phyloP scores from a whole-genome alignment of 2,329 filamentous ascomycete species.

The Penicillium sp. region DNA sequence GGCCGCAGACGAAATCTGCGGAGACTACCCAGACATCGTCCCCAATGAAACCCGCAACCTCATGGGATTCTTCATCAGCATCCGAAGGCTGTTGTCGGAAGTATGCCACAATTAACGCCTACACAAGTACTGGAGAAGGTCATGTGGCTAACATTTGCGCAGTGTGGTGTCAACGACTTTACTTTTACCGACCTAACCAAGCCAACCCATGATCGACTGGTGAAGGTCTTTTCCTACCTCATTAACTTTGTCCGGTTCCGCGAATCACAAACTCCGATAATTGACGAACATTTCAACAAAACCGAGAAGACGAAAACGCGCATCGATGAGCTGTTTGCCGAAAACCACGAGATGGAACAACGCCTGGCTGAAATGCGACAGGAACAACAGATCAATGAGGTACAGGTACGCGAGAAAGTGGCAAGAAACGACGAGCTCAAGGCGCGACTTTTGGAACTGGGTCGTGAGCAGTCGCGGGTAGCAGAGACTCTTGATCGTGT shows the following conservation, averaged over 20 bases:
- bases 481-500: constrained; percentile 79
- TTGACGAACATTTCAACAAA: constrained; percentile 92
- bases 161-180: constrained; percentile 92
- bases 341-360: constrained; percentile 84
- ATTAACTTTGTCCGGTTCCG: constrained; percentile 99
- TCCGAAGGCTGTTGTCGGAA: constrained; percentile 74
- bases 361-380: constrained; percentile 77
- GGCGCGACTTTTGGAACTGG: constrained; percentile 74
- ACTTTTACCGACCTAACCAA: constrained; percentile 89
- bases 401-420: constrained; percentile 79
- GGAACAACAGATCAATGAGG: constrained; percentile 78
- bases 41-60: constrained; percentile 87
- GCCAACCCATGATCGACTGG: constrained; percentile 83
- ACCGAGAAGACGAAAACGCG: constrained; percentile 80
- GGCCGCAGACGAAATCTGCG: constrained; percentile 82
- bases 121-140: neutral
- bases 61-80: constrained; percentile 89
- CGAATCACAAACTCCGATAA: constrained; percentile 83
- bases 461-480: constrained; percentile 78
- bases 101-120: constrained; percentile 29
- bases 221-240: constrained; percentile 94
- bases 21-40: constrained; percentile 79
- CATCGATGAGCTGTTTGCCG: constrained; percentile 80
- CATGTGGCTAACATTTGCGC: neutral
- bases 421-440: constrained; percentile 85